phyloP scores from a whole-genome alignment of 495 filamentous ascomycete species.

The Hypoxylon rickii region DNA sequence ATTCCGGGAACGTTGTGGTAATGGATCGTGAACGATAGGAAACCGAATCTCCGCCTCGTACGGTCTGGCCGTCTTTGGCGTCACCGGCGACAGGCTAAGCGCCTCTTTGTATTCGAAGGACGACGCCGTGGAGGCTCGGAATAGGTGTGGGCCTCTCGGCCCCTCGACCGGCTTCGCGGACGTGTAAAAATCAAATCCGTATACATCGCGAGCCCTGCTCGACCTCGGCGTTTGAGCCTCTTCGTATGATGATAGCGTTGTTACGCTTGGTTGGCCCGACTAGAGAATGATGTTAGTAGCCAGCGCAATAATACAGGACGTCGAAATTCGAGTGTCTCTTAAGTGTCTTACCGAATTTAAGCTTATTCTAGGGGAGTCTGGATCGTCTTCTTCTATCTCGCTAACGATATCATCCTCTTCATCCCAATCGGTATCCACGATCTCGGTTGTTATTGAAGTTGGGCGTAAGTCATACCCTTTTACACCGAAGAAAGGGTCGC shows the following conservation, averaged over 20 bases:
- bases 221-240: slow-evolving; percentile 72
- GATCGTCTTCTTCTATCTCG: slow-evolving; percentile 63
- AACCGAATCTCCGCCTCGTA: slow-evolving; percentile 42
- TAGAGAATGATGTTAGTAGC: slow-evolving; percentile 41
- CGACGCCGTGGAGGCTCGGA: slow-evolving; percentile 63
- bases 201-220: slow-evolving; percentile 43
- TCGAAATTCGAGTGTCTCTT: slow-evolving; percentile 3
- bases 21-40: slow-evolving; percentile 40
- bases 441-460: slow-evolving; percentile 68
- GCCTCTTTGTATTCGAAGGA: slow-evolving; percentile 62
- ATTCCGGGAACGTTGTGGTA: slow-evolving; percentile 42
- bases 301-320: neutral
- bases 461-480: slow-evolving; percentile 53
- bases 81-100: slow-evolving; percentile 68
- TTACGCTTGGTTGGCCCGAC: slow-evolving; percentile 68
- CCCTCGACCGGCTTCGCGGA: slow-evolving; percentile 69
- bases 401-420: slow-evolving; percentile 55
- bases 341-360: slow-evolving; percentile 63
- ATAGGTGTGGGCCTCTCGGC: slow-evolving; percentile 86
- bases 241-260: slow-evolving; percentile 76
- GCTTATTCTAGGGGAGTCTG: slow-evolving; percentile 65
- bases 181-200: slow-evolving; percentile 40
- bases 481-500: slow-evolving; percentile 55
- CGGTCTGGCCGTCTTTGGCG: slow-evolving; percentile 45
- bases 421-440: slow-evolving; percentile 77